These are phyloP conservation scores for Saturnispora ahearnii DNA, from an alignment of 805 yeast species.

Conservation along the genomic window DNA sequence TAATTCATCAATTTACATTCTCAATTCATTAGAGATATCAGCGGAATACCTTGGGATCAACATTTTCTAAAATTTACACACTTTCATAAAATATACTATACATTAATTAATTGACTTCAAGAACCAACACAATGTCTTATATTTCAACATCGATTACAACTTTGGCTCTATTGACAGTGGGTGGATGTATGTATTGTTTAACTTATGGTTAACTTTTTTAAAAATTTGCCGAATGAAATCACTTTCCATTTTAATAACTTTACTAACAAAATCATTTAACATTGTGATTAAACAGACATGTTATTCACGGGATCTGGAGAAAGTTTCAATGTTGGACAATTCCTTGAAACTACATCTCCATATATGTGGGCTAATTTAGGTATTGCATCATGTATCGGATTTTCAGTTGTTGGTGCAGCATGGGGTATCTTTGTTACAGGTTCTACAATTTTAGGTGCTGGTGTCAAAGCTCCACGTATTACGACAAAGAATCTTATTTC, in stretches of 20 bases:
- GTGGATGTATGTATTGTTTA: constrained; percentile 59
- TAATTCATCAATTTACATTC: neutral
- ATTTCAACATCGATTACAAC: constrained; percentile 10
- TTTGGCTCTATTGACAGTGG: constrained; percentile 10
- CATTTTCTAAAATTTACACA: too few relatives aligned
- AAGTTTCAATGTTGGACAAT: constrained; percentile 82
- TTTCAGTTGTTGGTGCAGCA: constrained; percentile 95
- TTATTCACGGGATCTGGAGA: constrained; percentile 91
- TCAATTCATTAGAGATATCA: too few relatives aligned
- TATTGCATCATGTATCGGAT: constrained; percentile 82
- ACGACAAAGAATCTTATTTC: constrained; percentile 95
- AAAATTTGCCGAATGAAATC: constrained; percentile 33
- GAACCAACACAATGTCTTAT: constrained; percentile 6
- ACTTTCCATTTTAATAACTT: neutral
- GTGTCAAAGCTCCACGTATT: constrained; percentile 95
- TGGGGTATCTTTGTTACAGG: constrained; percentile 99
- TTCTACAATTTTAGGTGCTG: constrained; percentile 90
- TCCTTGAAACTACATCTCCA: constrained; percentile 78
- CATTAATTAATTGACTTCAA: neutral
- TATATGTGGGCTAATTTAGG: constrained; percentile 96
- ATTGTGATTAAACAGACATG: constrained; percentile 30
- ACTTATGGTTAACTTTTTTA: constrained; percentile 78
- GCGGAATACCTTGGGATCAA: too few relatives aligned
- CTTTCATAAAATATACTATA: neutral
- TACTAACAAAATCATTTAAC: neutral